Evolutionary conservation across 225 moss, liverwort and hornwort species (phyloP).

Genomic region (Physcomitrium patens): DNA sequence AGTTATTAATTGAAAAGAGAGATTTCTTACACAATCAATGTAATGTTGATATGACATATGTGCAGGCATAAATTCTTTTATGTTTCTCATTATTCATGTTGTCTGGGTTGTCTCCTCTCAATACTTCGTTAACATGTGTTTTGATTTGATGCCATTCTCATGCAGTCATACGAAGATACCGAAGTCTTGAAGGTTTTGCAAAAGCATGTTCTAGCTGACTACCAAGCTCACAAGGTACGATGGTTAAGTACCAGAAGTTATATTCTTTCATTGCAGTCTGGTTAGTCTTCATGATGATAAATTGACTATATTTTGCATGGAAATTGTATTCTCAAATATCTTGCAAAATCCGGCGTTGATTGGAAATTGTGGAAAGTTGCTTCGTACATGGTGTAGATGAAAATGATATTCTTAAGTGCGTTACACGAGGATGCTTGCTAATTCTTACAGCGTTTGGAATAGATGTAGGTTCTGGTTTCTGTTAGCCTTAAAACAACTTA

Average conservation of each 20-base stretch:
- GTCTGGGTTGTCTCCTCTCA: background rate
- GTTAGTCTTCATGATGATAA: conserved; percentile 9
- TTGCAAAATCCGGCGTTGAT: conserved; percentile 21
- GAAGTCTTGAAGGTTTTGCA: conserved; percentile 81
- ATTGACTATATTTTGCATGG: background rate
- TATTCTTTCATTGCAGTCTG: conserved; percentile 15
- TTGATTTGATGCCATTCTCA: conserved; percentile 28
- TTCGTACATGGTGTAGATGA: conserved; percentile 6
- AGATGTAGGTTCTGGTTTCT: conserved; percentile 17
- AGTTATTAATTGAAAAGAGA: background rate
- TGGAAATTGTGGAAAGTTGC: conserved; percentile 18
- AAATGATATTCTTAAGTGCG: background rate
- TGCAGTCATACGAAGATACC: conserved; percentile 86
- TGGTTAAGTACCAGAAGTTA: conserved; percentile 21
- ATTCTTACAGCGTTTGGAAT: conserved; percentile 15
- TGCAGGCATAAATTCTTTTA: too few relatives aligned
- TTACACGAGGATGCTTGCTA: conserved; percentile 16
- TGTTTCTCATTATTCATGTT: too few relatives aligned
- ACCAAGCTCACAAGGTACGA: conserved; percentile 86
- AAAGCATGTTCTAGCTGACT: conserved; percentile 95
- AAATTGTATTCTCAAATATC: conserved; percentile 1
- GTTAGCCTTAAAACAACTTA: background rate
- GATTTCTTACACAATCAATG: too few relatives aligned
- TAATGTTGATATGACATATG: too few relatives aligned
- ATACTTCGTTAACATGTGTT: conserved; percentile 15